These are phyloP conservation scores for Acorus gramineus DNA, from an alignment of 106 monocot species.

Conservation along the genomic window DNA sequence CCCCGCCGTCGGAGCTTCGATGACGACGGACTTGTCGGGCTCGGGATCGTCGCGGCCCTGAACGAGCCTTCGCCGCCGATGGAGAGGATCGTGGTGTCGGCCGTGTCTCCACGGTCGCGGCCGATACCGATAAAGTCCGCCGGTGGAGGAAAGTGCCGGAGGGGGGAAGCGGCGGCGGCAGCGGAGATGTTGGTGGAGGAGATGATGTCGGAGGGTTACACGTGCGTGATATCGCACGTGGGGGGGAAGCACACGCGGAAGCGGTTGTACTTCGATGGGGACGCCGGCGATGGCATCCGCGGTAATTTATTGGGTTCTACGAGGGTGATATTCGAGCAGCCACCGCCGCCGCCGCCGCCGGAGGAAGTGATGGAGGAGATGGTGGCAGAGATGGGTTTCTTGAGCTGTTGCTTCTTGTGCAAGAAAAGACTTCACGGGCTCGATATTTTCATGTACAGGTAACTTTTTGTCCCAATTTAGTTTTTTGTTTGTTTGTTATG, in stretches of 20 bases:
- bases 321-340: conserved; percentile 1
- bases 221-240: conserved; percentile 38
- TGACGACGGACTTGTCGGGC: neutral
- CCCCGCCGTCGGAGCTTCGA: conserved; percentile 1
- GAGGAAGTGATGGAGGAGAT: neutral
- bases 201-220: conserved; percentile 49
- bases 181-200: neutral
- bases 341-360: conserved; percentile 7
- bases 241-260: conserved; percentile 25
- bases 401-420: conserved; percentile 41
- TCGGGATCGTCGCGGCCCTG: conserved; percentile 8
- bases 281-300: neutral
- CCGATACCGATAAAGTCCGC: conserved; percentile 20
- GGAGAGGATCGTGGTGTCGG: neutral
- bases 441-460: conserved; percentile 79
- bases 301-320: conserved; percentile 8
- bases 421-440: conserved; percentile 43
- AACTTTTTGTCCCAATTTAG: neutral
- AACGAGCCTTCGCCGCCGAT: neutral
- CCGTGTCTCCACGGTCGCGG: conserved; percentile 6
- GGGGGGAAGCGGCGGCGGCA: neutral
- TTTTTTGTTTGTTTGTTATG: neutral
- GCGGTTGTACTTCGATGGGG: conserved; percentile 26
- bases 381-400: conserved; percentile 10
- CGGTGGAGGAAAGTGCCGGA: neutral